Base-by-base conservation (phyloP, 2,329 filamentous ascomycete genomes). In the Exophiala mesophila region DNA sequence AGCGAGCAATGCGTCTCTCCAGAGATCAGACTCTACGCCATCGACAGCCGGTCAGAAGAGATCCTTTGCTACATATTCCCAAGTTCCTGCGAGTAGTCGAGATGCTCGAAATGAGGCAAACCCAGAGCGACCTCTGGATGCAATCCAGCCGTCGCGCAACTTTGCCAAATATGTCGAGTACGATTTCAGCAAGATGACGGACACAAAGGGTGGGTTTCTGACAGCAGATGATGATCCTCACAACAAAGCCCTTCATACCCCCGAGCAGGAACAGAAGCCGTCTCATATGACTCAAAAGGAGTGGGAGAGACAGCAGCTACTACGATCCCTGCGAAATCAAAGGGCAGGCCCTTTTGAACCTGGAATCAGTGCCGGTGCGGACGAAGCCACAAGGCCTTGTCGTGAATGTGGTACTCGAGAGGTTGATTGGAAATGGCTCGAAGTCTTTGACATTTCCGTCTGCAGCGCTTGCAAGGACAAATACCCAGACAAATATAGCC, bases 141-240 rank as follows among this genome's bases (percentile, higher is more conserved):
- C 68, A 4, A 81, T 94, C 36, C 81, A 80, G 41, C 83, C 90
- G 1, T 86, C 87, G 28, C 78, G 82, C 58, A 96, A 94, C 59
- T 96, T 97, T 55, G 80, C 85, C 47, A 90, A 92, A 63, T 97
- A 85, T 61, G 89, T 98, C 59, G 92, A 98, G 60, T 97, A 96
- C 68, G 92, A 98, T 64, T 92, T 98, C 67, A 90, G 85, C 61
- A 85, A 90, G 67, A 97, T 98, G 88, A 94, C 84, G 5, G 92
- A 98, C 63, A 97, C 90, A 1, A 96, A 96, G 61, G 92, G 92
- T 49, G 92, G 92, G 1, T 98, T 98, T 64, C 67, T 98, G 52
- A 85, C 83, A n/a, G 76, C 78, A 1, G 85, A 90, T 49, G 92
- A 98, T 59, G 92, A 98, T 63, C 92, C 92, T 1, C 80, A 83